phyloP scores from a whole-genome alignment of 202 grass and related monocot genomes.

The Saccharum hybrid region DNA sequence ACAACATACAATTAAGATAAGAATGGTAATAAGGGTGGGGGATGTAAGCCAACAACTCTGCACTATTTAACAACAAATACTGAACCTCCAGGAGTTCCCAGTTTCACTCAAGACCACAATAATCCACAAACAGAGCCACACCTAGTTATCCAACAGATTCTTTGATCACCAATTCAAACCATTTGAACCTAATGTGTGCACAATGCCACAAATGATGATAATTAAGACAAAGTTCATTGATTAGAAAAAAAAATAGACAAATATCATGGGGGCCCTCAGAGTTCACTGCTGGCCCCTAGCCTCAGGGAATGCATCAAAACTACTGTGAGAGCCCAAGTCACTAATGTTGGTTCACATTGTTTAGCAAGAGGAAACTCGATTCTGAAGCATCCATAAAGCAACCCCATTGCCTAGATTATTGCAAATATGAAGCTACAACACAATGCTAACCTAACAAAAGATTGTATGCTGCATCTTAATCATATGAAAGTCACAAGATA shows the following conservation, averaged over 20 bases:
- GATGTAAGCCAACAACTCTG: background rate
- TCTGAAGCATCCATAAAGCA: too few relatives aligned
- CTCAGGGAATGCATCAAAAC: constrained; percentile 4
- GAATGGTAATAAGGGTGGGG: background rate
- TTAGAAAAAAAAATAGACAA: constrained; percentile 35
- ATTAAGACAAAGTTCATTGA: constrained; percentile 3
- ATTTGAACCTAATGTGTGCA: constrained; percentile 12
- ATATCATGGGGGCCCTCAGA: constrained; percentile 20
- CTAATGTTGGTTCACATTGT: background rate
- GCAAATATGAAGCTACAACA: too few relatives aligned
- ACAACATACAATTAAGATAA: constrained; percentile 5
- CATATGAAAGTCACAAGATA: too few relatives aligned
- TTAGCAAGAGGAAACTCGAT: too few relatives aligned
- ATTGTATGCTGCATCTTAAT: too few relatives aligned
- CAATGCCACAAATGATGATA: constrained; percentile 3
- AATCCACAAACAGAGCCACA: background rate
- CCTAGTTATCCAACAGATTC: background rate
- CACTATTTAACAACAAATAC: background rate
- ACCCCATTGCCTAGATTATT: too few relatives aligned
- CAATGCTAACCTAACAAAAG: too few relatives aligned
- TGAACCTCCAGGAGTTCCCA: background rate
- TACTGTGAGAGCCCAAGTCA: background rate
- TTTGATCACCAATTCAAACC: background rate
- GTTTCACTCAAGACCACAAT: constrained; percentile 1
- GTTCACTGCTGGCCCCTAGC: background rate